phyloP scores from a whole-genome alignment of 2,329 filamentous ascomycete genomes.

The Remersonia thermophila region DNA sequence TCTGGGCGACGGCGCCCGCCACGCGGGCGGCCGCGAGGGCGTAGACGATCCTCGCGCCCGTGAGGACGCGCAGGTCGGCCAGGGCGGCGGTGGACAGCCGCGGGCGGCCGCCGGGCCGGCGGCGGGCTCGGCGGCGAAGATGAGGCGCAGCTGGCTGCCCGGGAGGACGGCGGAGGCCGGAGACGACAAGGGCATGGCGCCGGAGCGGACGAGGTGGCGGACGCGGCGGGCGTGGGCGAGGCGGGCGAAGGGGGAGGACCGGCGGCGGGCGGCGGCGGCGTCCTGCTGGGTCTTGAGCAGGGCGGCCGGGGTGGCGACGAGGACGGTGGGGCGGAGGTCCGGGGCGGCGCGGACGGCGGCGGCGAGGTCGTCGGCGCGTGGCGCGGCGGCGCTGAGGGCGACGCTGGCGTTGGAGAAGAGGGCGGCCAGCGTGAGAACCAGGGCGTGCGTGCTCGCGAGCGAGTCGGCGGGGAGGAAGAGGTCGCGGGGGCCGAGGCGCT shows the following conservation, averaged over 20 bases:
- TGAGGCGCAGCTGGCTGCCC: constrained; percentile 62
- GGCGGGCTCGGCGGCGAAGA: constrained; percentile 66
- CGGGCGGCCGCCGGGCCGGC: constrained; percentile 38
- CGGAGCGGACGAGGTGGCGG: constrained; percentile 54
- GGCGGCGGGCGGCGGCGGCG: constrained; percentile 43
- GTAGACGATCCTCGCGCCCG: constrained; percentile 69
- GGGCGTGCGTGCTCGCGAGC: constrained; percentile 65
- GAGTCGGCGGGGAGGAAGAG: constrained; percentile 76
- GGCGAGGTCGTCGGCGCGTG: constrained; percentile 55
- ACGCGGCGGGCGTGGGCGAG: constrained; percentile 61
- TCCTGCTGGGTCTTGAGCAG: constrained; percentile 55
- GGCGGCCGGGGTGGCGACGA: constrained; percentile 65
- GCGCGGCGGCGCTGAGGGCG: constrained; percentile 79
- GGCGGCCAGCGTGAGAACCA: constrained; percentile 68
- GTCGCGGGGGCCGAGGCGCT: constrained; percentile 63
- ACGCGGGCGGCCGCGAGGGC: constrained; percentile 70
- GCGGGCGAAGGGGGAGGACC: constrained; percentile 48
- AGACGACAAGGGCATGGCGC: constrained; percentile 60
- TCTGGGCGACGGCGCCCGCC: constrained; percentile 84
- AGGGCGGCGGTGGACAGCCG: constrained; percentile 57
- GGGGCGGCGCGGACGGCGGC: constrained; percentile 57
- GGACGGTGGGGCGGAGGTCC: constrained; percentile 55
- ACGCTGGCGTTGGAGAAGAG: constrained; percentile 76
- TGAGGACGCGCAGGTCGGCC: constrained; percentile 71
- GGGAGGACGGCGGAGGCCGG: constrained; percentile 57